Percentiles rank a stretch among this genome's conserved stretches.
phyloP scores from a whole-genome alignment of 441 rosid genomes.

The Populus hybrid region DNA sequence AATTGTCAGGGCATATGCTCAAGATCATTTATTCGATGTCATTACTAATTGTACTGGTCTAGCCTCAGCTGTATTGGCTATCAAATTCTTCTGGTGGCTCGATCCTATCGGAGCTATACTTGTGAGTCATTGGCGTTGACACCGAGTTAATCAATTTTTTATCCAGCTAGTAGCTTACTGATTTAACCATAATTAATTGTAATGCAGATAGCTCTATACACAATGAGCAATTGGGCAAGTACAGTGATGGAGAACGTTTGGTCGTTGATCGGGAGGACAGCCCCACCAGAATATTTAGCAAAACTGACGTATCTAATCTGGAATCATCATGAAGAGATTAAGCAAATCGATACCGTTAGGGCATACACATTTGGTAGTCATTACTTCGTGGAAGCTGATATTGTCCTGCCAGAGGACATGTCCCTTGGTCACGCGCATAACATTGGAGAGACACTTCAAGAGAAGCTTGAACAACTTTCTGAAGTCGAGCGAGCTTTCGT shows the following conservation, averaged over 20 bases:
- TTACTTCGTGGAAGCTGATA: slow-evolving; percentile 67
- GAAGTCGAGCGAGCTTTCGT: slow-evolving; percentile 82
- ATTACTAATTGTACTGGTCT: slow-evolving; percentile 66
- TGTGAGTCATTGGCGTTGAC: neutral
- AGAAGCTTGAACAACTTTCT: slow-evolving; percentile 64
- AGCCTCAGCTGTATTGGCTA: slow-evolving; percentile 53
- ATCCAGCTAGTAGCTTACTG: neutral
- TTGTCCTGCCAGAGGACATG: slow-evolving; percentile 66
- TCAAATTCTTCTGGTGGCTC: slow-evolving; percentile 69
- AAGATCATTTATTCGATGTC: slow-evolving; percentile 75
- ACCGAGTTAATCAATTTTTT: neutral
- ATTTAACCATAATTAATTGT: neutral
- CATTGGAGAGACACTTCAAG: slow-evolving; percentile 72
- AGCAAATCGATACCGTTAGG: slow-evolving; percentile 65
- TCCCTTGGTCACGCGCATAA: slow-evolving; percentile 53
- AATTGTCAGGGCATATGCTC: slow-evolving; percentile 63
- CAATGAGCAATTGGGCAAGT: slow-evolving; percentile 58
- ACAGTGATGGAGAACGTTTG: slow-evolving; percentile 69
- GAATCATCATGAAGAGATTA: slow-evolving; percentile 67
- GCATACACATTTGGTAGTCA: slow-evolving; percentile 65
- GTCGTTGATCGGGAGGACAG: slow-evolving; percentile 62
- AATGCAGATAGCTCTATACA: slow-evolving; percentile 65
- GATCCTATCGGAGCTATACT: slow-evolving; percentile 50
- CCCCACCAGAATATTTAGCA: slow-evolving; percentile 62
- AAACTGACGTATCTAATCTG: slow-evolving; percentile 65